A percentile compares a stretch with the other conserved stretches of the same genome.
Conservation (phyloP, 257 asterid genomes). For the Ajuga chamaepitys region DNA sequence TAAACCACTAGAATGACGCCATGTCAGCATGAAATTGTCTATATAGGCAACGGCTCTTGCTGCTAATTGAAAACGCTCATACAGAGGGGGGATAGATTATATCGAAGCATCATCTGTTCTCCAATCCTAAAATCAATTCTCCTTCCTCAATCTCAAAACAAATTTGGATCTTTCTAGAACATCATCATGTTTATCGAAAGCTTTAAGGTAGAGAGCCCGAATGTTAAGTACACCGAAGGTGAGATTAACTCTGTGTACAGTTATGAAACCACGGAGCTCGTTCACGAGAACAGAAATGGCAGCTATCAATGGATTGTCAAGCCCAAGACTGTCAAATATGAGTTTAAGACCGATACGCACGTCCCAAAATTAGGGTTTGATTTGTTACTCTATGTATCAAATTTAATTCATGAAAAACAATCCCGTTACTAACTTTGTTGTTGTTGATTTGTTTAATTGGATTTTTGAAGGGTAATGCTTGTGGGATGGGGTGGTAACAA, state of each 20-base stretch:
- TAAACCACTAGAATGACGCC: neutral
- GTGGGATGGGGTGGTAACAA: constrained; percentile 98
- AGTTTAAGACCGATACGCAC: constrained; percentile 62
- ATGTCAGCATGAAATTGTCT: neutral
- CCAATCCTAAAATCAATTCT: too few relatives aligned
- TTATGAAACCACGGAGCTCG: constrained; percentile 87
- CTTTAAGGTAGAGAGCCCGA: constrained; percentile 90
- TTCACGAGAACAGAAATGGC: constrained; percentile 70
- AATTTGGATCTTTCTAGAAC: too few relatives aligned
- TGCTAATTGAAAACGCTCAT: neutral
- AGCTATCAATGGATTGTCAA: constrained; percentile 76
- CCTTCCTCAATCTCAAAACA: too few relatives aligned
- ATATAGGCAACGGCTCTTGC: constrained; percentile 3
- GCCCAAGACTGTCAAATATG: constrained; percentile 73
- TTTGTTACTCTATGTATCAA: neutral
- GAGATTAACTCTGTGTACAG: constrained; percentile 76
- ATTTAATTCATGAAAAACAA: neutral
- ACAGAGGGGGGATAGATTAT: too few relatives aligned
- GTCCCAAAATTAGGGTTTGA: constrained; percentile 86
- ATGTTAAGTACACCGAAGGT: constrained; percentile 69
- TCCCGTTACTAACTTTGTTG: neutral
- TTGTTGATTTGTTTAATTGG: neutral
- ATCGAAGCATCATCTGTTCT: too few relatives aligned
- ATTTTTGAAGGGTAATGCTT: constrained; percentile 59
- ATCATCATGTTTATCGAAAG: constrained; percentile 76